Base-by-base conservation (phyloP, 768 basidiomycete species). In the Auriscalpium orientale region DNA sequence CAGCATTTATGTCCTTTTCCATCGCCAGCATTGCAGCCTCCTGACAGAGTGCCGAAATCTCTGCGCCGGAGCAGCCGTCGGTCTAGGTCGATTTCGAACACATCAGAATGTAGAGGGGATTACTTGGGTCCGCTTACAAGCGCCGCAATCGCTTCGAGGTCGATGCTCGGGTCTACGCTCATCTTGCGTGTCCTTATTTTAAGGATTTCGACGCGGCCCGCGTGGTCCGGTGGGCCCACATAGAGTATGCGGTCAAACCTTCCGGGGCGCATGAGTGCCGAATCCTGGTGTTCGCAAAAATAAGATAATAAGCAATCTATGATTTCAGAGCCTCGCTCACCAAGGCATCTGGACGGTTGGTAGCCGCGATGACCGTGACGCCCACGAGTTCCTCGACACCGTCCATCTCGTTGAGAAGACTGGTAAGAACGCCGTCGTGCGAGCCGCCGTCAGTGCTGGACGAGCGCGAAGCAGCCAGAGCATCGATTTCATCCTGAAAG, bases 321-420 rank as follows among this genome's bases (percentile, higher is more conserved):
- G 28, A 28, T 28, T 4, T 28, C 28, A 28, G 28, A 28, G 28
- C 28, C 28, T 28, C 28, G 28, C 28, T 28, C 40, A 62, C 61
- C 4, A 62, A 52, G n/a, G 84, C 83, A 58, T 97, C 94, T 8
- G 97, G 97, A 55, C 95, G 74, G 67, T 99, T 98, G 12, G 97
- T 99, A 0, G 97, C 97, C 1, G 93, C 97, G 10, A 99, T 82
- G 36, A 98, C 82, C 0, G 91, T 95, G n/a, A 99, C 97, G 0
- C 95, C 94, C 16, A 88, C 76, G 18, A 98, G 76, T 70, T 95
- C 93, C 70, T 98, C 91, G 0, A 98, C 89, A 18, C 97, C 97
- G 66, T 98, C 97, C 93, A 98, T 98, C 67, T 99, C 97, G 66
- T 95, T 98, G 55, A 99, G 68, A 12, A 99, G 76, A 58, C 85